Conservation (phyloP, 352 stramenopile species). For the Pythium aquatile region DNA sequence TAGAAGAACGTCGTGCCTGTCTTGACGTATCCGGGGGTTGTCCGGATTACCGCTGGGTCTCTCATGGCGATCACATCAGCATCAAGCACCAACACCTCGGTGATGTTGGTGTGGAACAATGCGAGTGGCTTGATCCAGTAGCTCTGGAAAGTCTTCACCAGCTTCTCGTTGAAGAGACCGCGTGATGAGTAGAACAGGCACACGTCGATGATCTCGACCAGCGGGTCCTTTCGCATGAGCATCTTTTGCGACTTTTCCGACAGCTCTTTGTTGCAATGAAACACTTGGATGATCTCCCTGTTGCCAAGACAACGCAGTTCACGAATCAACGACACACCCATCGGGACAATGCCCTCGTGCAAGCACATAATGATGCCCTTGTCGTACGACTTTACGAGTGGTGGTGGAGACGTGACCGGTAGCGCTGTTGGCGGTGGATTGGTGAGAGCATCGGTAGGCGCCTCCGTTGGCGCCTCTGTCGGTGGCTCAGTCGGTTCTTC, state of each 20-base stretch:
- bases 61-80: conserved; percentile 49
- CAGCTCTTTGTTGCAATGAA: conserved; percentile 27
- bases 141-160: conserved; percentile 42
- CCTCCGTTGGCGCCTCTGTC: conserved; percentile 7
- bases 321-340: conserved; percentile 37
- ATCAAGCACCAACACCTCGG: conserved; percentile 49
- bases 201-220: conserved; percentile 50
- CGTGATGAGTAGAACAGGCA: conserved; percentile 35
- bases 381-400: conserved; percentile 23
- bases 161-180: conserved; percentile 30
- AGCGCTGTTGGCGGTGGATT: neutral
- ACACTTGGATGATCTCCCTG: conserved; percentile 29
- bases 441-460: conserved; percentile 2
- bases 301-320: conserved; percentile 31
- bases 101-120: conserved; percentile 47
- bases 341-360: conserved; percentile 27
- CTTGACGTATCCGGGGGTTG: conserved; percentile 35
- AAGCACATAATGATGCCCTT: conserved; percentile 38
- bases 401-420: neutral
- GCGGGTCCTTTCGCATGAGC: conserved; percentile 21
- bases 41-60: conserved; percentile 42
- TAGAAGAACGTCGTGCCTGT: conserved; percentile 69
- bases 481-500: conserved; percentile 2
- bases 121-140: conserved; percentile 69
- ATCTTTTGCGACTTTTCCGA: conserved; percentile 14